These are phyloP conservation scores for Tricholoma flavovirens DNA, from an alignment of 768 basidiomycete species.

Conservation along the genomic window DNA sequence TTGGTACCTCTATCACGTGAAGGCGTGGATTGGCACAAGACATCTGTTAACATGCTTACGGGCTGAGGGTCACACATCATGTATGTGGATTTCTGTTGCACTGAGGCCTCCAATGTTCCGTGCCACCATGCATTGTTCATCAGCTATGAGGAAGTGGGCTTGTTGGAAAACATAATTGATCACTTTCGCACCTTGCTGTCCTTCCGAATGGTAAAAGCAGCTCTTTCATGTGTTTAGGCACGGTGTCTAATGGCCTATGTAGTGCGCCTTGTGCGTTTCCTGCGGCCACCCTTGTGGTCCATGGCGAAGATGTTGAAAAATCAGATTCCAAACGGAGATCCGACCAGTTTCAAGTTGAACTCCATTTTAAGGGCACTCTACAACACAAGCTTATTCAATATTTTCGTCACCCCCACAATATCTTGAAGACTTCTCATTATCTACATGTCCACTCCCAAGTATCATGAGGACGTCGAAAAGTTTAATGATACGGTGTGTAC, in stretches of 20 bases:
- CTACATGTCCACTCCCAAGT: not conserved
- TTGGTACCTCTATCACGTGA: not conserved
- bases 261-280: no score
- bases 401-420: not conserved
- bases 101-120: no score
- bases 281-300: no score
- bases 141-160: not conserved
- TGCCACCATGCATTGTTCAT: not conserved
- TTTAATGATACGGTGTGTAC: not conserved
- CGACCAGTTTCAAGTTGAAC: no score
- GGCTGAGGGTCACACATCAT: not conserved
- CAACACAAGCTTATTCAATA: no score
- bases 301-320: no score
- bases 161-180: not conserved
- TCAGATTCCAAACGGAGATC: no score
- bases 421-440: not conserved
- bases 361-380: no score
- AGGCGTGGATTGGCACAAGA: not conserved
- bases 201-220: no score
- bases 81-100: not conserved
- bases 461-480: not conserved
- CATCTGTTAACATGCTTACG: not conserved
- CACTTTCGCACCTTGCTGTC: no score
- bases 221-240: no score
- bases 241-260: no score